Base-by-base conservation (phyloP, 208 protist genomes). In the Porcisia hertigi region DNA sequence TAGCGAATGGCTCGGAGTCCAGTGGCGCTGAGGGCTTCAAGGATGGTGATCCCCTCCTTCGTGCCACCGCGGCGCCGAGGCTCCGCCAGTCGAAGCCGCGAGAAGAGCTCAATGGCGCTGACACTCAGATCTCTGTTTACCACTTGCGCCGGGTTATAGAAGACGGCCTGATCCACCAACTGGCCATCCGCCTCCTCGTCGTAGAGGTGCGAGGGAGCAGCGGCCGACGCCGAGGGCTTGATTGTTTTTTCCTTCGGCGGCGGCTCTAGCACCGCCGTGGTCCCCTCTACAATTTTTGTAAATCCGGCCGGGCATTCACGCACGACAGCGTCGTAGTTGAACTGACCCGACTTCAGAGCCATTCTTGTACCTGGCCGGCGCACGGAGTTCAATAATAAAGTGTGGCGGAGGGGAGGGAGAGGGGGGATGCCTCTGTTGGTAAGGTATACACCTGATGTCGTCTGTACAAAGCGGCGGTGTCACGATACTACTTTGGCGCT, bases 81-180 rank as follows among this genome's bases (percentile, higher is more conserved):
- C 85, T 97, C 88, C 12, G 78, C 54, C 55, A 79, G 64, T 3
- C 92, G 85, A 30, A 83, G 63, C 8, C 79, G 79, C 0, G 83
- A 76, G 76, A 98, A 99, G 36, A 89, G 86, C 65, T 93, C 88
- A 34, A 99, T 90, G 52, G 88, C 94, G 55, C 98, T 90, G 39
- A 99, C 95, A 71, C 98, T 99, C 54, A 99, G 71, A 84, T 99
- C 99, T 25, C 99, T 89, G 81, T 99, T 99, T 23, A 99, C 97
- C 30, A 98, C 96, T 79, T 99, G 98, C 20, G 97, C 98, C 2
- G 96, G 97, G 80, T 99, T 99, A 90, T 99, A 99, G 80, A 99
- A 99, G 30, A 98, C 97, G 3, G 96, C 85, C 76, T 97, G 95
- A 45, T 83, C 88, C 34, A 91, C 86, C 16, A 30, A 18, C 62